These are phyloP conservation scores for Rhizopus delemar DNA, from an alignment of 371 early-diverging fungal species.

Conservation along the genomic window DNA sequence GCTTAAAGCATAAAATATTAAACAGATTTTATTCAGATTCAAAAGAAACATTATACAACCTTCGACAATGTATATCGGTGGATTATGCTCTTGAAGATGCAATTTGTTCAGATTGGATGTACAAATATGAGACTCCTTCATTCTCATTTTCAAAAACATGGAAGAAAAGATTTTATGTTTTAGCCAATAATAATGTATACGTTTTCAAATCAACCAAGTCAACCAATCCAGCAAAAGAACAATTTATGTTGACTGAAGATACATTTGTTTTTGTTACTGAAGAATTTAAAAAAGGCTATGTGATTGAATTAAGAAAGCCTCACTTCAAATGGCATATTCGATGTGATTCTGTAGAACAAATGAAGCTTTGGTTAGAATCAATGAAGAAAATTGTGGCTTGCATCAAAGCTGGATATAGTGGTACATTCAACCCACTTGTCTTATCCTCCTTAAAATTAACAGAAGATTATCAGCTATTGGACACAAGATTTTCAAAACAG, in stretches of 20 bases:
- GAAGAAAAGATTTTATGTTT: conserved; percentile 39
- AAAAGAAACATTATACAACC: no score
- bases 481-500: conserved; percentile 21
- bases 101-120: conserved; percentile 33
- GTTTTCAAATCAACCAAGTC: conserved; percentile 42
- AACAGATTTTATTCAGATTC: no score
- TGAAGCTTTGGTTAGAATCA: conserved; percentile 40
- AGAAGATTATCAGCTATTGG: conserved; percentile 37
- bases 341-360: conserved; percentile 38
- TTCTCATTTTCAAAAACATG: conserved; percentile 43
- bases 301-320: conserved; percentile 47
- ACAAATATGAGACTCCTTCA: conserved; percentile 35
- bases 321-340: conserved; percentile 43
- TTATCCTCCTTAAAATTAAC: conserved; percentile 29
- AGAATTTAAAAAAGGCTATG: conserved; percentile 44
- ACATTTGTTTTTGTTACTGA: conserved; percentile 50
- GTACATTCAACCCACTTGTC: conserved; percentile 18
- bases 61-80: conserved; percentile 26
- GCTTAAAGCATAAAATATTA: no score
- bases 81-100: conserved; percentile 34
- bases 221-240: conserved; percentile 38
- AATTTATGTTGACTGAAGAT: conserved; percentile 43
- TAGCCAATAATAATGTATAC: conserved; percentile 37
- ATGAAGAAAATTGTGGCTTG: conserved; percentile 49
- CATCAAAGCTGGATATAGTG: conserved; percentile 36